Conservation (phyloP, 441 rosid genomes). For the Eutrema salsugineum region DNA sequence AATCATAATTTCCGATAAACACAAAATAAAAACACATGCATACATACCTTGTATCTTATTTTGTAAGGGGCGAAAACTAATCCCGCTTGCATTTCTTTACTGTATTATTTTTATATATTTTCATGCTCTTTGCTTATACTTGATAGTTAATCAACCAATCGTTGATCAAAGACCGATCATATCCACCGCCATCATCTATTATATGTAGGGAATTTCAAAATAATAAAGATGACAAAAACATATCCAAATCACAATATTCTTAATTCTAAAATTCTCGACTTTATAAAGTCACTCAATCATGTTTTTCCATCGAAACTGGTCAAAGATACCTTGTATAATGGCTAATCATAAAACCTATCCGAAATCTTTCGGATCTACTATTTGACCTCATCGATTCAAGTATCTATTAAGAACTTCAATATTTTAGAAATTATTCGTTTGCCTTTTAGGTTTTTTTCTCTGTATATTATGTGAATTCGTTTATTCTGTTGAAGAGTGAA, state of each 20-base stretch:
- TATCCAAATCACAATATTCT: not conserved
- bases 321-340: not conserved
- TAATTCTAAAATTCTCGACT: not conserved
- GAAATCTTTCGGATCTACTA: not conserved
- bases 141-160: not conserved
- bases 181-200: not conserved
- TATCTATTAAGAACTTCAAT: too few relatives aligned
- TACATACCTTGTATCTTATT: not conserved
- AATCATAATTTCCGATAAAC: slow-evolving; percentile 15
- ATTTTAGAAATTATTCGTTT: too few relatives aligned
- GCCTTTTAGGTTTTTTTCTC: too few relatives aligned
- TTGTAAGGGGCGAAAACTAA: not conserved
- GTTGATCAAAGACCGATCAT: not conserved
- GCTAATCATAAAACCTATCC: not conserved
- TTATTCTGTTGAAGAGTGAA: not conserved
- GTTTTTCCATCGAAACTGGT: not conserved
- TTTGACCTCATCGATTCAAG: too few relatives aligned
- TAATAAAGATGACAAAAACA: not conserved
- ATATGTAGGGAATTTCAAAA: not conserved
- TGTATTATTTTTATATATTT: not conserved
- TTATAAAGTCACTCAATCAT: not conserved
- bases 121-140: not conserved
- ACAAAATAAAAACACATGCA: slow-evolving; percentile 28
- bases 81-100: slow-evolving; percentile 5
- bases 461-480: too few relatives aligned